Evolutionary conservation across 805 yeast species (phyloP), one percentile per base, ranked within the genome.

Genomic region (Barnettozyma californica): DNA sequence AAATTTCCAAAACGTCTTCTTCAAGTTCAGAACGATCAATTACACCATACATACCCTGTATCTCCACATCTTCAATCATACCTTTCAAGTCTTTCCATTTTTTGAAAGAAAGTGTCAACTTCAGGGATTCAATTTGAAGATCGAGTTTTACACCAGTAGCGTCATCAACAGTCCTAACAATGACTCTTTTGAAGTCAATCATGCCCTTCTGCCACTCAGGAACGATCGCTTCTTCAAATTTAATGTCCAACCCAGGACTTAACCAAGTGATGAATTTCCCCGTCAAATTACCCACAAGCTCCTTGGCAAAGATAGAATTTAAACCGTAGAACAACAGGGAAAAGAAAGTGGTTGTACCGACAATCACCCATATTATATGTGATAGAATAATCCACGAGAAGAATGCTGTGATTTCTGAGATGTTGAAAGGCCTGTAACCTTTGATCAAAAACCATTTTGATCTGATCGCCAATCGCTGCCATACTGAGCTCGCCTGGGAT

Each of bases 11-110:
- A 2, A 60, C 52, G n/a, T 54, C 52, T 3, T 43, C 44, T n/a
- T 47, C 44, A 5, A 51, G 46, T 13, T 46, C 29, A 0, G 84
- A 73, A 48, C 94, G 71, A 59, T 87, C 95, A 20, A 87, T 81
- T 1, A 82, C 82, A 7, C 99, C 98, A 31, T 92, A 75, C 57
- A 92, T 72, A 0, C 98, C 98, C 53, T 77, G 80, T 25, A 91
- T 75, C 48, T 86, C 88, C 52, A 89, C 76, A 46, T 81, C 86
- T 49, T 89, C 83, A 25, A 94, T 72, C 18, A 92, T 78, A 1
- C 99, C 99, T 39, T 79, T 76, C 0, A 96, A 95, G 52, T 84
- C 77, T 50, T 92, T 72, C 97, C 97, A 92, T 60, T 89, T 87
- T 47, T 76, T 72, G 58, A 94, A 79, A 9, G 95, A 85, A 18